These are phyloP conservation scores for Brachypodium distachyon DNA, from an alignment of 202 grass and related monocot genomes.

Conservation along the genomic window DNA sequence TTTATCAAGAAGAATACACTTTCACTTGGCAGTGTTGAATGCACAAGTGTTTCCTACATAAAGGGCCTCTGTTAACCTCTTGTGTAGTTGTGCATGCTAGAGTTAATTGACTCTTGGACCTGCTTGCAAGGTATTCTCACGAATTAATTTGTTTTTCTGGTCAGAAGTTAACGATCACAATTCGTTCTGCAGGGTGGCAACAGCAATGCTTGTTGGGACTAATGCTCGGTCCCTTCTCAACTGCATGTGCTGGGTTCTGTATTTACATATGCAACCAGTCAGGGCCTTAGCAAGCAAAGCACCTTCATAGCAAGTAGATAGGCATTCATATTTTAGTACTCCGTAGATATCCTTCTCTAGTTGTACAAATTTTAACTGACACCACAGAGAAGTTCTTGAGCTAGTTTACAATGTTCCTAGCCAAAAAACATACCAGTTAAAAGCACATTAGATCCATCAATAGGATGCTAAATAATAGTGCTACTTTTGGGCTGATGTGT, in stretches of 20 bases:
- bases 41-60: not conserved
- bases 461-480: not conserved
- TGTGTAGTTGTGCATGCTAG: no score
- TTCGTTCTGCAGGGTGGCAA: not conserved
- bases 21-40: constrained; percentile 3
- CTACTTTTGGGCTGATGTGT: not conserved
- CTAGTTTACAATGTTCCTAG: not conserved
- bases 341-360: not conserved
- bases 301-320: not conserved
- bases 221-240: constrained; percentile 12
- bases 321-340: not conserved
- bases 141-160: not conserved
- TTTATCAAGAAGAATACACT: not conserved
- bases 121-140: not conserved
- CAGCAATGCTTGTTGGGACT: not conserved
- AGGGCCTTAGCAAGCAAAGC: not conserved
- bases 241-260: not conserved
- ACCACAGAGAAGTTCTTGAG: constrained; percentile 2
- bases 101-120: not conserved
- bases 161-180: not conserved
- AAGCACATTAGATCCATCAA: not conserved
- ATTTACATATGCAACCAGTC: not conserved
- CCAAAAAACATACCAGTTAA: not conserved
- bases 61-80: not conserved
- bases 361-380: not conserved